Evolutionary conservation across 202 grass and related monocot species (phyloP).

Genomic region (Bolboschoenoplectus hybrid): DNA sequence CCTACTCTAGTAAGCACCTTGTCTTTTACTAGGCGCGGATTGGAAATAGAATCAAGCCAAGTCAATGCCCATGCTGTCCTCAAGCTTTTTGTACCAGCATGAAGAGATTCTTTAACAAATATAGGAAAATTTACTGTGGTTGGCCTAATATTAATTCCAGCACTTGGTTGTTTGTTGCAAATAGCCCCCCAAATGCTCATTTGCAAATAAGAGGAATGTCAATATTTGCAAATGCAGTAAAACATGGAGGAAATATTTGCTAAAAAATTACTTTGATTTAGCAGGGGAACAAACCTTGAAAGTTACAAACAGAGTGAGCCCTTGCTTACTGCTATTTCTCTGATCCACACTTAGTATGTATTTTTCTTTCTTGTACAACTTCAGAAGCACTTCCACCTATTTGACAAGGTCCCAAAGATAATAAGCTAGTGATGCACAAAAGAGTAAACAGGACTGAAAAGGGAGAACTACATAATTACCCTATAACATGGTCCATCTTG

Average conservation of each 20-base stretch:
- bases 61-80: background rate
- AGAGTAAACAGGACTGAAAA: background rate
- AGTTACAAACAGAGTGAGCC: conserved; percentile 51
- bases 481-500: conserved; percentile 48
- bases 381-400: conserved; percentile 63
- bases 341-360: conserved; percentile 68
- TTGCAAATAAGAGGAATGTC: background rate
- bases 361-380: conserved; percentile 75
- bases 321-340: conserved; percentile 29
- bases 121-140: background rate
- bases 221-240: background rate
- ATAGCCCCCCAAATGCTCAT: background rate
- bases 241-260: conserved; percentile 14
- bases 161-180: background rate
- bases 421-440: conserved; percentile 11
- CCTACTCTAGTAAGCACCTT: background rate
- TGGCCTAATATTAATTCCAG: background rate
- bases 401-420: conserved; percentile 18
- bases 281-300: conserved; percentile 60
- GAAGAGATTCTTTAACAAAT: background rate
- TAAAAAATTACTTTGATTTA: background rate
- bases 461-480: conserved; percentile 45
- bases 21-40: background rate
- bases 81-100: background rate
- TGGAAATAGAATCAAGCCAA: background rate